Evolutionary conservation across 805 yeast species (phyloP), one percentile per base, ranked within the genome.

Genomic region (Cyberlindnera bimundalis): DNA sequence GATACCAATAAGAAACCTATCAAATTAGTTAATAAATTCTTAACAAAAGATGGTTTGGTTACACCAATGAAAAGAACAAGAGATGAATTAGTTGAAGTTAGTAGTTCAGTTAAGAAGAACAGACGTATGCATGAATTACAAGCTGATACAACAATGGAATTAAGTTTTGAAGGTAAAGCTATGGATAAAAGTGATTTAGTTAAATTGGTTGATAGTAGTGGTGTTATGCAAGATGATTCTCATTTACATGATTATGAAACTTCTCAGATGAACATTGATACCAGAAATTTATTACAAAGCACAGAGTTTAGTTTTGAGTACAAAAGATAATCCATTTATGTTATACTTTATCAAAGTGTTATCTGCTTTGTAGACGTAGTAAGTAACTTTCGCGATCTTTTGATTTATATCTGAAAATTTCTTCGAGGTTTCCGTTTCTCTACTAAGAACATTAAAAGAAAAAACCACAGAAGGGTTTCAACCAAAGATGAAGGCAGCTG

Each of bases 401-500:
- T n/a, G 17, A 27, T n/a, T n/a, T n/a, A n/a, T n/a, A n/a, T n/a
- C n/a, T n/a, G n/a, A 27, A 27, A n/a, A n/a, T 6, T 13, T 14
- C 29, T 9, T 7, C 29, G 29, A 27, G 7, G 17, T 14, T n/a
- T 13, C 29, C 15, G 7, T 14, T 14, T 29, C n/a, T 29, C 12
- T 6, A 3, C 19, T 13, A 13, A 23, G 10, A 18, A 32, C 35
- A 12, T 6, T 26, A 17, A 24, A 5, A 34, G 21, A 39, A n/a
- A 21, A 14, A 30, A 23, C 2, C 14, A 21, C 10, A 52, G n/a
- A n/a, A n/a, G n/a, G n/a, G n/a, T n/a, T n/a, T n/a, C n/a, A n/a
- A n/a, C n/a, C n/a, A n/a, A n/a, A 18, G 31, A 68, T 76, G 65
- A 74, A 68, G 64, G 79, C 81, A 5, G 68, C 77, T 5, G 74